Evolutionary conservation across 2,329 filamentous ascomycete genomes (phyloP).

Genomic region (Fusarium anguioides): DNA sequence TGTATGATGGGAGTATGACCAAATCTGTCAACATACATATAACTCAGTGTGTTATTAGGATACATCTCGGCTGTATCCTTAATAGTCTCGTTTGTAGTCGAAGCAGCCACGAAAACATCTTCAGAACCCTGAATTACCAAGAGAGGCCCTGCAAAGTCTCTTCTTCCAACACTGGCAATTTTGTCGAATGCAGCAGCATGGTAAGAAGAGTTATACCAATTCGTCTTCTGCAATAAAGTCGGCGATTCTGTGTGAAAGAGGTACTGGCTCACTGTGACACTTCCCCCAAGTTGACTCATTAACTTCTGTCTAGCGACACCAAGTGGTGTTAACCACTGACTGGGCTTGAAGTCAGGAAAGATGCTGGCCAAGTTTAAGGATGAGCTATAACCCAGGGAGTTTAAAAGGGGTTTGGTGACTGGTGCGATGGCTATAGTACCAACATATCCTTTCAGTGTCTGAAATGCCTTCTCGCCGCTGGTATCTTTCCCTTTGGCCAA

Average conservation of each 20-base stretch:
- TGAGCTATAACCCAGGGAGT: neutral
- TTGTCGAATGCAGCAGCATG: conserved; percentile 9
- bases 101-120: neutral
- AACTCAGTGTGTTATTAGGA: neutral
- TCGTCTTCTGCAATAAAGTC: neutral
- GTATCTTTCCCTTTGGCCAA: conserved; percentile 39
- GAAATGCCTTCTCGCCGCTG: neutral
- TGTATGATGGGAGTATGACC: conserved; percentile 9
- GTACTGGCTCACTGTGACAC: neutral
- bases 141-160: neutral
- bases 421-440: conserved; percentile 30
- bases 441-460: neutral
- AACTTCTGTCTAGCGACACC: conserved; percentile 16
- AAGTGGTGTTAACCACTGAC: conserved; percentile 26
- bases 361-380: neutral
- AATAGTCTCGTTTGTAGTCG: neutral
- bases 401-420: neutral
- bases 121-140: conserved; percentile 3
- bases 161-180: neutral
- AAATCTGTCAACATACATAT: neutral
- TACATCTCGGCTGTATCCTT: rapidly evolving
- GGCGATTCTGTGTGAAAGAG: neutral
- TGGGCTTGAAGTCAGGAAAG: conserved; percentile 23
- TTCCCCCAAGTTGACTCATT: conserved; percentile 10
- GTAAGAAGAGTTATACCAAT: conserved; percentile 2